phyloP scores from a whole-genome alignment of 768 basidiomycete species.

The Trichaptum fuscoviolaceum region DNA sequence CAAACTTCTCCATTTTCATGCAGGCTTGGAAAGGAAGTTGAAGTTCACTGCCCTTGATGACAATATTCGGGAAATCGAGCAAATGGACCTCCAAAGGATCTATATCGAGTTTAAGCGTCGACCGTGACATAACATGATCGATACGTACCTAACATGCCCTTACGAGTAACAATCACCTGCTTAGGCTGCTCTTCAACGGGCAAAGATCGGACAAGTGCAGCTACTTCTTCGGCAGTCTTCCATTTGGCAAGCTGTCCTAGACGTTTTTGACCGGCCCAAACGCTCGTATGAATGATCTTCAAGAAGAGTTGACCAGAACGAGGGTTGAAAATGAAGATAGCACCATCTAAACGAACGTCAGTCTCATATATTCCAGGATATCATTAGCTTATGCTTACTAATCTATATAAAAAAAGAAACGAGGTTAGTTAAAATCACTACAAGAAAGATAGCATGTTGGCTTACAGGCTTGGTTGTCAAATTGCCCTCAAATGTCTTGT shows the following conservation, averaged over 20 bases:
- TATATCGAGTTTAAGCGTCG: constrained; percentile 23
- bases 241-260: constrained; percentile 98
- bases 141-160: constrained; percentile 92
- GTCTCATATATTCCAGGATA: not conserved
- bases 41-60: constrained; percentile 98
- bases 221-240: constrained; percentile 99
- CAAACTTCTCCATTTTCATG: constrained; percentile 99
- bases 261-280: constrained; percentile 99
- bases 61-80: constrained; percentile 99
- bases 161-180: constrained; percentile 98
- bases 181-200: constrained; percentile 99
- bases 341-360: constrained; percentile 50
- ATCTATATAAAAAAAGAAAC: constrained; percentile 11
- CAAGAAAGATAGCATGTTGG: constrained; percentile 22
- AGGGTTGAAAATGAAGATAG: constrained; percentile 99
- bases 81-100: constrained; percentile 97
- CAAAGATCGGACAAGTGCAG: constrained; percentile 91
- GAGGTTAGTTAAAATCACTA: constrained; percentile 4
- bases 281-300: constrained; percentile 99
- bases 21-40: constrained; percentile 99
- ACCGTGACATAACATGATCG: constrained; percentile 2
- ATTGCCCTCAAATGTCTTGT: constrained; percentile 99
- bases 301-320: constrained; percentile 97
- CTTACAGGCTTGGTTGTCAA: constrained; percentile 99
- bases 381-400: constrained; percentile 10